Base-by-base conservation (phyloP, 2,329 filamentous ascomycete genomes). In the Cytospora leucostoma region DNA sequence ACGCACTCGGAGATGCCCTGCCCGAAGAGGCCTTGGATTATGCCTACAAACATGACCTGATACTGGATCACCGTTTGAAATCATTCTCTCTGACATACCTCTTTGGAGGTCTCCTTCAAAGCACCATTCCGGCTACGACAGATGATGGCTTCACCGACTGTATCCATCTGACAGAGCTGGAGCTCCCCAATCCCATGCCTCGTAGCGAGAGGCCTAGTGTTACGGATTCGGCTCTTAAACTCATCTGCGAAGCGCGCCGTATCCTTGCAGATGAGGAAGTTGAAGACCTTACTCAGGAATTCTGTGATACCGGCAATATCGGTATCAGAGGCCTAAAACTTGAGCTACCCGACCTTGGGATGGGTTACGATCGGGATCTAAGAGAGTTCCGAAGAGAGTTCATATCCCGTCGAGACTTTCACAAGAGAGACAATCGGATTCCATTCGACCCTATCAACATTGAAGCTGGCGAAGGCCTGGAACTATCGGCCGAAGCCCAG, bases 381-480 rank as follows among this genome's bases (percentile, higher is more conserved):
- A 67, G 62, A 27, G 58, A 61, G 5, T 63, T 70, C 8, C 19
- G 56, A 13, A 63, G 59, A 6, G 59, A 61, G n/a, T 44, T 72
- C 0, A 44, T 49, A 47, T 40, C 35, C 1, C 67, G 70, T 6
- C 56, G 40, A 44, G 57, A 65, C n/a, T 58, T 61, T n/a, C 37
- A 51, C 34, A 38, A 64, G 44, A 55, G 59, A 17, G 61, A 70
- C 7, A 69, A 71, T 52, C 56, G 65, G 13, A 65, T 74, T 10
- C 71, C 70, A 10, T 60, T 71, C 8, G 64, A 72, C 11, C 70
- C 71, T 3, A 64, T 58, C 7, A 66, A 70, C 33, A 32, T 58
- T 11, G 65, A 65, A 4, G 64, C 68, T 10, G 71, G 68, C 6
- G 71, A 73, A 62, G 71, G 70, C 3, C 62, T 73, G 17, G 65